Conservation (phyloP, 2,329 filamentous ascomycete species). For the Trichoderma atrobrunneum region DNA sequence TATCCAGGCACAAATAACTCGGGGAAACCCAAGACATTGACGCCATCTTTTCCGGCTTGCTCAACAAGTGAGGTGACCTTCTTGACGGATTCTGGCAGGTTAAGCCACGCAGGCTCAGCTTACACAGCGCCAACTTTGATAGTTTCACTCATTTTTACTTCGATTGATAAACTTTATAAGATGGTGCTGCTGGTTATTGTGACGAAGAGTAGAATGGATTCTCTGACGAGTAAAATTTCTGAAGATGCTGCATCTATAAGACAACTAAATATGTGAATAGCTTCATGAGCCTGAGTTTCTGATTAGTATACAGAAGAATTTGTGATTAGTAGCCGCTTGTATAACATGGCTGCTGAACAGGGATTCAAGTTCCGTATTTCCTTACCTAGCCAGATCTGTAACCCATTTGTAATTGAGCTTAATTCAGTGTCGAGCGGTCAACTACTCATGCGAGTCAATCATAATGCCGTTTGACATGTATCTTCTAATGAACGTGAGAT, state of each 20-base stretch:
- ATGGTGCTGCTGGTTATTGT: background rate
- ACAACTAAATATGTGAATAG: background rate
- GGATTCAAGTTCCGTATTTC: background rate
- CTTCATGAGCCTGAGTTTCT: background rate
- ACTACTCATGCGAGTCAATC: background rate
- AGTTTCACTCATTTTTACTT: background rate
- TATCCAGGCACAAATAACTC: constrained; percentile 53
- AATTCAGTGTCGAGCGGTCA: background rate
- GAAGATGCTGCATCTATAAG: background rate
- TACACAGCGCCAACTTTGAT: constrained; percentile 50
- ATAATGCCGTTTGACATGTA: background rate
- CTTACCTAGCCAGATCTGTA: background rate
- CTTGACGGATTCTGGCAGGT: constrained; percentile 49
- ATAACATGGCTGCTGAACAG: background rate
- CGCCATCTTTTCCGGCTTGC: constrained; percentile 50
- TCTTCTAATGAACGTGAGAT: background rate
- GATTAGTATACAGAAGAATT: background rate
- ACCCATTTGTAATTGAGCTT: background rate
- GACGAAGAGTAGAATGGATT: background rate
- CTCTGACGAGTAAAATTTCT: background rate
- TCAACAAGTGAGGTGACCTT: constrained; percentile 56
- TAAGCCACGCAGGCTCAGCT: constrained; percentile 58
- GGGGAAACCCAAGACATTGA: constrained; percentile 52
- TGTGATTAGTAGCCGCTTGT: background rate
- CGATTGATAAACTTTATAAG: background rate